Evolutionary conservation across 2,329 filamentous ascomycete species (phyloP).

Genomic region (Alternaria ethzedia): DNA sequence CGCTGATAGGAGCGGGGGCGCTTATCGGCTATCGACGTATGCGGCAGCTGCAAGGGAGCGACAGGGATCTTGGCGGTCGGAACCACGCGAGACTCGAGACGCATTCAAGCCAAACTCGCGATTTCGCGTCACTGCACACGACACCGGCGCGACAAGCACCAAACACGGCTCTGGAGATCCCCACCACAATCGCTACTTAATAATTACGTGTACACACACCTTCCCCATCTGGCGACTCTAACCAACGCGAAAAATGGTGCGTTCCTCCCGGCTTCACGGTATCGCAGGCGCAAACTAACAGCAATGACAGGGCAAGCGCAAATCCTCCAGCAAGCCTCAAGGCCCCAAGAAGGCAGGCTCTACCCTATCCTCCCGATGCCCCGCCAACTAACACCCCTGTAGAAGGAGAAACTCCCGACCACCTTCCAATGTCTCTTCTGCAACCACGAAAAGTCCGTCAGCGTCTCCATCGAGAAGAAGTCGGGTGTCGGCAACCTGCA

Average conservation of each 20-base stretch:
- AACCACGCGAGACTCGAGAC: conserved; percentile 19
- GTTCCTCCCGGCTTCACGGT: conserved; percentile 5
- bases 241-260: conserved; percentile 26
- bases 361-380: background rate
- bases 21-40: conserved; percentile 37
- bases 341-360: conserved; percentile 77
- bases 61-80: conserved; percentile 29
- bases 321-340: conserved; percentile 80
- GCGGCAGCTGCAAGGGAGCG: conserved; percentile 35
- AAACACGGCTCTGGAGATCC: background rate
- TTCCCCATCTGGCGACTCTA: background rate
- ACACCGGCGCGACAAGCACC: background rate
- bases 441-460: conserved; percentile 93
- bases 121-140: conserved; percentile 15
- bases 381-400: conserved; percentile 15
- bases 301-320: conserved; percentile 77
- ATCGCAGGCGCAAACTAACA: conserved; percentile 32
- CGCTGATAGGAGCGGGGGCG: conserved; percentile 34
- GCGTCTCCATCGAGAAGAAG: conserved; percentile 94
- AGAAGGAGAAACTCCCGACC: conserved; percentile 73
- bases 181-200: background rate
- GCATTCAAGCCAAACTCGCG: conserved; percentile 11
- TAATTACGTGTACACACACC: background rate
- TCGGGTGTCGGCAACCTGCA: conserved; percentile 80
- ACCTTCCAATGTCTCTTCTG: conserved; percentile 98